Conservation (phyloP, 164 flowering plant species). For the Hamamelis virginiana region DNA sequence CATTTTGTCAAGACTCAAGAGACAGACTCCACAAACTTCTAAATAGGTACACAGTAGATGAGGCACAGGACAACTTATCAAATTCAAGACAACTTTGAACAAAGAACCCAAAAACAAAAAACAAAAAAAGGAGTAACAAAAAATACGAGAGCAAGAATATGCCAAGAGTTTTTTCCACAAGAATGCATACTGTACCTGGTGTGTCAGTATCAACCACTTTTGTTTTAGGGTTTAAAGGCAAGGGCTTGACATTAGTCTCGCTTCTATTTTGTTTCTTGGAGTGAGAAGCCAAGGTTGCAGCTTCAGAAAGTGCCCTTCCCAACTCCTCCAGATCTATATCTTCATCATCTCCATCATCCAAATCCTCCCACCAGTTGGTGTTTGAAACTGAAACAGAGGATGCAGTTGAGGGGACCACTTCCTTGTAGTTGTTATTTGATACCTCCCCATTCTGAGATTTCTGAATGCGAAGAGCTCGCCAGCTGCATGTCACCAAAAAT, state of each 20-base stretch:
- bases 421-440: constrained; percentile 8
- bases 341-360: constrained; percentile 39
- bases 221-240: constrained; percentile 15
- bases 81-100: no score
- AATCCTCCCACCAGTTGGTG: constrained; percentile 30
- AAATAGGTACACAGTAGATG: no score
- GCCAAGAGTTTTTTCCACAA: no score
- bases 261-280: constrained; percentile 33
- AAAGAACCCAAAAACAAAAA: not conserved
- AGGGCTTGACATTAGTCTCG: constrained; percentile 18
- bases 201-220: constrained; percentile 19
- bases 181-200: constrained; percentile 49
- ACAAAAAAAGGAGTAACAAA: not conserved
- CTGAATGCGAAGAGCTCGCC: constrained; percentile 83
- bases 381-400: constrained; percentile 28
- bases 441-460: constrained; percentile 31
- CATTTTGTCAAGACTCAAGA: no score
- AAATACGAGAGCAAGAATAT: not conserved
- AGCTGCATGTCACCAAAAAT: constrained; percentile 41
- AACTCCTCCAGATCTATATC: constrained; percentile 65
- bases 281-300: constrained; percentile 45
- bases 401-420: constrained; percentile 17
- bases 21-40: no score
- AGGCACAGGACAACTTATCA: no score
- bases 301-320: constrained; percentile 59